phyloP scores from a whole-genome alignment of 2,329 filamentous ascomycete species.

The Penicillium palitans region DNA sequence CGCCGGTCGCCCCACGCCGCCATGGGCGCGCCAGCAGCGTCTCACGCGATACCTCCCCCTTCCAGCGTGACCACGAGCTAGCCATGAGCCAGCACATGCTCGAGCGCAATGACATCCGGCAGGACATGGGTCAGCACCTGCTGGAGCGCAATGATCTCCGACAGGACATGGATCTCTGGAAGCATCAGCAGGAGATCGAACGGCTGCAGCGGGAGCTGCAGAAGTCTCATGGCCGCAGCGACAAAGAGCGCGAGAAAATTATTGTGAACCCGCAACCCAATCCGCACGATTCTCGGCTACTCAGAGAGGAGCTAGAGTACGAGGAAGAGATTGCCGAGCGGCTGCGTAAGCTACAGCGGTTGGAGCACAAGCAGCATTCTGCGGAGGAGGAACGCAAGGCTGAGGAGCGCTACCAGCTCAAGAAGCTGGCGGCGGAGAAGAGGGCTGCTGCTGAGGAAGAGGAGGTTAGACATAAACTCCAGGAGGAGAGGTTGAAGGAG shows the following conservation, averaged over 20 bases:
- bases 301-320: slow-evolving; percentile 46
- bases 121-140: slow-evolving; percentile 34
- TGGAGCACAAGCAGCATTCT: slow-evolving; percentile 43
- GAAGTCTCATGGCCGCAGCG: slow-evolving; percentile 23
- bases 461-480: slow-evolving; percentile 33
- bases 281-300: slow-evolving; percentile 28
- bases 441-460: slow-evolving; percentile 36
- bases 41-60: slow-evolving; percentile 30
- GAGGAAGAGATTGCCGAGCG: slow-evolving; percentile 44
- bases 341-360: slow-evolving; percentile 37
- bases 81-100: slow-evolving; percentile 37
- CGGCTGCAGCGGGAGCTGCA: slow-evolving; percentile 37
- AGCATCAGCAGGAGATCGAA: slow-evolving; percentile 40
- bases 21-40: slow-evolving; percentile 25
- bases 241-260: not conserved
- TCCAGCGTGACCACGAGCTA: slow-evolving; percentile 37
- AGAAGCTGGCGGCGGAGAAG: slow-evolving; percentile 32
- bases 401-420: slow-evolving; percentile 21
- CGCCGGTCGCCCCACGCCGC: slow-evolving; percentile 9
- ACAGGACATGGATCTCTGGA: slow-evolving; percentile 38
- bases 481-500: slow-evolving; percentile 34
- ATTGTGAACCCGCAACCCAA: slow-evolving; percentile 19
- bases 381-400: slow-evolving; percentile 22
- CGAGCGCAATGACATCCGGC: slow-evolving; percentile 35
- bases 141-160: slow-evolving; percentile 36